Base-by-base conservation (phyloP, 2,329 filamentous ascomycete species). In the Thelonectria olida region DNA sequence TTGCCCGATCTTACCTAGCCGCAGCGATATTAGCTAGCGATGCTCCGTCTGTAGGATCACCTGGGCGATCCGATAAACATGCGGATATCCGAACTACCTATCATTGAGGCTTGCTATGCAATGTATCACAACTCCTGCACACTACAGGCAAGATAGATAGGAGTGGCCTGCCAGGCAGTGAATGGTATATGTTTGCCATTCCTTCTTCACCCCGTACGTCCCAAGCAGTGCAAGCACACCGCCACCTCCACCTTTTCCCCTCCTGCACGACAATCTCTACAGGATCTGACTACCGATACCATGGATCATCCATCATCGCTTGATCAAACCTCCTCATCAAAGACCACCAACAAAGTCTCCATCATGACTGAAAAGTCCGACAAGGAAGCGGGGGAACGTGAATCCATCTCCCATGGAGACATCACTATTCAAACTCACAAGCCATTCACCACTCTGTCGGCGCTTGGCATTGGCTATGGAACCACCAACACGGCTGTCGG, bases 391-490 rank as follows among this genome's bases (percentile, higher is more conserved):
- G 28, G 28, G 5, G 54, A 51, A 6, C 20, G 13, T 5, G 41
- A 23, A 13, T 64, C 65, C 5, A 44, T 69, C 4, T 27, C 19
- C 15, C 51, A 64, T 13, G 67, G 64, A 9, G 54, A 70, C 17
- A 42, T 66, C 23, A 70, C 62, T 3, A 31, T 68, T 15, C 71
- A 70, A 51, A 67, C 62, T 7, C 54, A 64, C 78, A 83, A 54
- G 78, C 73, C 38, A 47, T 64, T 74, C 62, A 72, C 56, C 2
- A 73, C 68, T 0, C 57, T 73, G 1, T 74, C 72, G 0, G 71
- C 70, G 3, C 55, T 73, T 3, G 70, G 70, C 19, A 68, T 71
- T 39, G 71, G 68, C 27, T 71, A 72, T 42, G 67, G 68, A 17
- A 67, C 67, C 8, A 72, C 68, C 1, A 72, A 72, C 57, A 73